A percentile compares a stretch with the other conserved stretches of the same genome.
These are phyloP conservation scores for Fomitopsis pinicola DNA, from an alignment of 1,284 basidiomycete genomes.

Conservation along the genomic window DNA sequence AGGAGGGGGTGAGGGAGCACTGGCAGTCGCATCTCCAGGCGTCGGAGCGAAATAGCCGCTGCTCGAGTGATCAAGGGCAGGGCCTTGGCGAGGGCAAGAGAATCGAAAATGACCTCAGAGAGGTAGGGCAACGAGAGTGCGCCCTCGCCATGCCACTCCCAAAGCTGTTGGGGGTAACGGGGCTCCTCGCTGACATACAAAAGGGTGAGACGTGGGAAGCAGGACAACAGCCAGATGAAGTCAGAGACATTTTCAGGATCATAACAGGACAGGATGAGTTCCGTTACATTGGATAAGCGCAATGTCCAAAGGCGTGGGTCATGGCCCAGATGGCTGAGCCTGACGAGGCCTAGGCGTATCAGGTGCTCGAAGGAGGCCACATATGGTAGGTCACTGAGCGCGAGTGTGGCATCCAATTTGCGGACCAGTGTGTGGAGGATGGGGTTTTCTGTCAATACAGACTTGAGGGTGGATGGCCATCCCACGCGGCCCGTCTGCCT, in stretches of 20 bases:
- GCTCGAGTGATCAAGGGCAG: neutral
- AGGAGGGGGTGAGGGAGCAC: neutral
- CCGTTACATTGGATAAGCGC: neutral
- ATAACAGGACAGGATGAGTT: neutral
- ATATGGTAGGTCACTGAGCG: no score
- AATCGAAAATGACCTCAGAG: neutral
- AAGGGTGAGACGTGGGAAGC: neutral
- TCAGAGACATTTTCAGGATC: neutral
- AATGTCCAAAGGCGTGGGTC: no score
- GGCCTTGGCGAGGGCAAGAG: neutral
- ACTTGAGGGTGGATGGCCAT: neutral
- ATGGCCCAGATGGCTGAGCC: no score
- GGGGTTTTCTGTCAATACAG: neutral
- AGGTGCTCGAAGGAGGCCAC: no score
- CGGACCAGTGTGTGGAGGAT: no score
- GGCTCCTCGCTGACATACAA: neutral
- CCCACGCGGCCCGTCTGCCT: neutral
- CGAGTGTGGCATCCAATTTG: no score
- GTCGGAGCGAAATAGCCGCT: neutral
- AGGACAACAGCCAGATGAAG: neutral
- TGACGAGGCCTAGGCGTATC: no score
- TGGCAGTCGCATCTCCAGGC: neutral
- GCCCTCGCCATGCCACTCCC: neutral
- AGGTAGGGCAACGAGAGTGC: neutral
- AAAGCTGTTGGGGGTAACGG: no score